These are phyloP conservation scores for Annona squamosa DNA, from an alignment of 164 flowering plant genomes.

Conservation along the genomic window DNA sequence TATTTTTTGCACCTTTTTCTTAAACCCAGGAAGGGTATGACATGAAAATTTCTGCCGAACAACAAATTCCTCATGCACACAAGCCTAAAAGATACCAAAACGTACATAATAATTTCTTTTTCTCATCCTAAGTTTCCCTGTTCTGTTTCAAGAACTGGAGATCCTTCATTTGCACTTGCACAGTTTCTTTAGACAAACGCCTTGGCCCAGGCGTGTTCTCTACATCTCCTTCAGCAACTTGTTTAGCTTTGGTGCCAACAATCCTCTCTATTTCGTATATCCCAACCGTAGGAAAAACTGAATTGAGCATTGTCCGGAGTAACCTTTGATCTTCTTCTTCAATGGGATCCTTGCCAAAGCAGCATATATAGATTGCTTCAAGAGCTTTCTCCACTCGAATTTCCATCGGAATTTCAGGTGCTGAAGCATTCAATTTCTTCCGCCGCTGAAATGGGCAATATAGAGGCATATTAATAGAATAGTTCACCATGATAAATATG, in stretches of 20 bases:
- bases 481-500: too few relatives aligned
- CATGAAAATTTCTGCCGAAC: too few relatives aligned
- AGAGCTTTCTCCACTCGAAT: conserved; percentile 80
- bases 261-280: conserved; percentile 43
- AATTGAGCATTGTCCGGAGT: conserved; percentile 49
- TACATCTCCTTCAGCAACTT: conserved; percentile 52
- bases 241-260: conserved; percentile 48
- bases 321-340: conserved; percentile 77
- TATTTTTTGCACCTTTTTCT: too few relatives aligned
- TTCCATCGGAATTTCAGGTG: conserved; percentile 70
- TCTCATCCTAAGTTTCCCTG: conserved; percentile 18
- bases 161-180: conserved; percentile 75
- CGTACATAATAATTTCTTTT: neutral
- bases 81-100: too few relatives aligned
- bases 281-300: conserved; percentile 72
- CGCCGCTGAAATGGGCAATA: conserved; percentile 45
- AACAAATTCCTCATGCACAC: too few relatives aligned
- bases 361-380: conserved; percentile 73
- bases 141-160: conserved; percentile 72
- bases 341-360: conserved; percentile 61
- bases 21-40: too few relatives aligned
- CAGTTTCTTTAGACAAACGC: conserved; percentile 69
- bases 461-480: too few relatives aligned
- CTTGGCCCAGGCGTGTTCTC: conserved; percentile 35
- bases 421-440: conserved; percentile 36